phyloP scores from a whole-genome alignment of 164 flowering plant genomes.

The Tetracentron sinense region DNA sequence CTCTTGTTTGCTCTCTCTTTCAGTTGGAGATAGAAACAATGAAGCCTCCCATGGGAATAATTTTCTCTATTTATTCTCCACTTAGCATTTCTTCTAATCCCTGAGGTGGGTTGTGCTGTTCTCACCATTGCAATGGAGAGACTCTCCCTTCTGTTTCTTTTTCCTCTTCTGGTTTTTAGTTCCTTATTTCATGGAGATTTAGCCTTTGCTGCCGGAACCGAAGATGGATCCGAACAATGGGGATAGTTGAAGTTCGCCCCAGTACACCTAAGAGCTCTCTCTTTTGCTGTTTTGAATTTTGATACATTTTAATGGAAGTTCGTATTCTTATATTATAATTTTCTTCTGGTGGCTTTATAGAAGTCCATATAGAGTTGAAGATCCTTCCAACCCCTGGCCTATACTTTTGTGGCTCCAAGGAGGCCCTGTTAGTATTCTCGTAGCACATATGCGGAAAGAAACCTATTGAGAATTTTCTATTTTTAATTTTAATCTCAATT shows the following conservation, averaged over 20 bases:
- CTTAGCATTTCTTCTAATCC: too few species aligned
- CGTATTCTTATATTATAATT: not conserved
- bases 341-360: not conserved
- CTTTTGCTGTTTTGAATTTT: not conserved
- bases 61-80: too few species aligned
- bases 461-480: not conserved
- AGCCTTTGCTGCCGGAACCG: not conserved
- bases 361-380: slow-evolving; percentile 4
- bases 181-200: not conserved
- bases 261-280: not conserved
- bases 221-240: not conserved
- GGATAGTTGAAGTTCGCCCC: not conserved
- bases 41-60: too few species aligned
- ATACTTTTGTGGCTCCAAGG: not conserved
- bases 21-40: too few species aligned
- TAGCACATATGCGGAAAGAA: not conserved
- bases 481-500: not conserved
- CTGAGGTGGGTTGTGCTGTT: too few species aligned
- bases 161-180: not conserved
- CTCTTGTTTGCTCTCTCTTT: too few species aligned
- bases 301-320: not conserved
- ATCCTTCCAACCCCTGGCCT: not conserved
- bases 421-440: not conserved
- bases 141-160: too few species aligned
- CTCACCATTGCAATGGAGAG: too few species aligned